Evolutionary conservation across 169 alveolate species (phyloP).

Genomic region (Amoebophrya sp.): DNA sequence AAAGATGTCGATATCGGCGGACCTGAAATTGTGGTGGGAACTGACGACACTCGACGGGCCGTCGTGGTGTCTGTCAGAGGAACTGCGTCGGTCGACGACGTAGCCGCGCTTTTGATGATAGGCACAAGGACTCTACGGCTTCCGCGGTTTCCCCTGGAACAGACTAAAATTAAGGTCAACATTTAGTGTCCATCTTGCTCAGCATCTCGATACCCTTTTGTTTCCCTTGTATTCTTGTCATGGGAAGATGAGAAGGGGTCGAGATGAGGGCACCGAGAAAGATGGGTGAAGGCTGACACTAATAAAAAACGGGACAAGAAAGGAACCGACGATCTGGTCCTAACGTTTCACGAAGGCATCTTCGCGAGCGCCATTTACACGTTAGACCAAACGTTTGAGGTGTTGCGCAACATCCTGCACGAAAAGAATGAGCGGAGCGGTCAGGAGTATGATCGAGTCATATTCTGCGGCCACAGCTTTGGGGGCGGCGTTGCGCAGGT

Average conservation of each 20-base stretch:
- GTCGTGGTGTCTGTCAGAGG: neutral
- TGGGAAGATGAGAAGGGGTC: too few species aligned
- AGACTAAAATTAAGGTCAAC: too few species aligned
- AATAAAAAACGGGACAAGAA: too few species aligned
- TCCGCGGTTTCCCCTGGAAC: neutral
- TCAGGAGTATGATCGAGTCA: neutral
- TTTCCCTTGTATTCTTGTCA: too few species aligned
- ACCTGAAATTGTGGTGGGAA: neutral
- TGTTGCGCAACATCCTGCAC: too few species aligned
- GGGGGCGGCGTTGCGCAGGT: neutral
- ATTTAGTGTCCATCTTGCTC: neutral
- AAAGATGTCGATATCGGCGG: too few species aligned
- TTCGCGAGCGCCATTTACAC: neutral
- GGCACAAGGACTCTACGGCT: neutral
- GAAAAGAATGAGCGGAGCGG: neutral
- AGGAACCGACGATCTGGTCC: neutral
- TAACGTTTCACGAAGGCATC: neutral
- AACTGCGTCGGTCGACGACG: neutral
- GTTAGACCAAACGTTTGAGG: neutral
- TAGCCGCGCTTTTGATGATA: neutral
- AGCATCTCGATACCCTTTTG: too few species aligned
- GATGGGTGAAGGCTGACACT: too few species aligned
- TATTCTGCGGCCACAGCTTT: neutral
- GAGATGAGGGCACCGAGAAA: too few species aligned
- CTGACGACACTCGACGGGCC: neutral